Evolutionary conservation across 2,329 filamentous ascomycete species (phyloP).

Genomic region (Immersiporthe knoxdaviesiana): DNA sequence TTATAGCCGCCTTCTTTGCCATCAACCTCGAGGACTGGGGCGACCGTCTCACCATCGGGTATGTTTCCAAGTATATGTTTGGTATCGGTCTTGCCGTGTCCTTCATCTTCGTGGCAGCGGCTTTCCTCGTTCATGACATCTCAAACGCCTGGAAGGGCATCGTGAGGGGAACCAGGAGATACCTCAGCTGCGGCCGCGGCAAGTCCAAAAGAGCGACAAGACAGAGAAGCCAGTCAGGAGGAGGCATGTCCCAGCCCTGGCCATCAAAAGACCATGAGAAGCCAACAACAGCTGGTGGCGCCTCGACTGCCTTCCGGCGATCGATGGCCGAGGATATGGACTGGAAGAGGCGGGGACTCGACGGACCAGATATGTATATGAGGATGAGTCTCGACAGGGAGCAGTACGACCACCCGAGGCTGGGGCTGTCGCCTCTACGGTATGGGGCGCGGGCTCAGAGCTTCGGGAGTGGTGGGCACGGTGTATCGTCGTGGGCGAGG

Average conservation of each 20-base stretch:
- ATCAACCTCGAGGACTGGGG: conserved; percentile 53
- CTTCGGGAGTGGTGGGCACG: conserved; percentile 27
- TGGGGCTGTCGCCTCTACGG: conserved; percentile 26
- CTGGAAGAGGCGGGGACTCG: conserved; percentile 21
- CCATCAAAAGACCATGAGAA: conserved; percentile 11
- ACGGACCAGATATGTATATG: conserved; percentile 13
- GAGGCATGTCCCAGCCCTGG: conserved; percentile 11
- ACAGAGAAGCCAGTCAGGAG: background rate
- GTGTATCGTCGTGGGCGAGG: conserved; percentile 22
- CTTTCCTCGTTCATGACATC: conserved; percentile 44
- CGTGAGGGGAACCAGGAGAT: conserved; percentile 4
- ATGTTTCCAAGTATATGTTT: conserved; percentile 39
- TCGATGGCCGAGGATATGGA: conserved; percentile 17
- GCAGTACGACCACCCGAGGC: conserved; percentile 20
- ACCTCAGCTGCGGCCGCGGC: background rate
- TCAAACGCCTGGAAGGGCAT: conserved; percentile 29
- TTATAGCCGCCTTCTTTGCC: conserved; percentile 48
- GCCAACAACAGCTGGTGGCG: conserved; percentile 23
- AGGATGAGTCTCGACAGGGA: conserved; percentile 25
- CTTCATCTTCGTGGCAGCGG: conserved; percentile 43
- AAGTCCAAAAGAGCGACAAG: background rate
- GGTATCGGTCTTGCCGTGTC: conserved; percentile 46
- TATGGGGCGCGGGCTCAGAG: conserved; percentile 27
- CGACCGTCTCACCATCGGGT: conserved; percentile 34
- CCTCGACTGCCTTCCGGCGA: conserved; percentile 22